Evolutionary conservation across 192 early-diverging fungal genomes (phyloP).

Genomic region (Linnemannia elongata): DNA sequence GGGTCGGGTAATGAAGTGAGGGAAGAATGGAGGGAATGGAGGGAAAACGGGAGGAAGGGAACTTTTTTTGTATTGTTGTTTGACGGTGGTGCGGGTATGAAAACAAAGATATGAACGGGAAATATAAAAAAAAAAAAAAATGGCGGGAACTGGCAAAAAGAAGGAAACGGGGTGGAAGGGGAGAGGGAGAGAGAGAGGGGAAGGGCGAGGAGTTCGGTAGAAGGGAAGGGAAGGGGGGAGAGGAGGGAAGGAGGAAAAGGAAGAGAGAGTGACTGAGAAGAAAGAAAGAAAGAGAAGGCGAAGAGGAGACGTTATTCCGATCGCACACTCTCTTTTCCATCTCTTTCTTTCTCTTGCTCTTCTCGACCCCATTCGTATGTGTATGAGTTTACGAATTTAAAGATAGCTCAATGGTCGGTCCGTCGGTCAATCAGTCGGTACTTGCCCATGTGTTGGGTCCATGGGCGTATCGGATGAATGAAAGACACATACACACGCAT

Average conservation of each 20-base stretch:
- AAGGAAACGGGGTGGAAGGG: constrained; percentile 1
- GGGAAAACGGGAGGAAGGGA: constrained; percentile 8
- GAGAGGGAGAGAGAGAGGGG: neutral
- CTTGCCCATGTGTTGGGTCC: too few relatives aligned
- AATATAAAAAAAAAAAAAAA: neutral
- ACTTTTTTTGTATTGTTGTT: neutral
- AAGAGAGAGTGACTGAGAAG: neutral
- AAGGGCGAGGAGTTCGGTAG: neutral
- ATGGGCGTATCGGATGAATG: too few relatives aligned
- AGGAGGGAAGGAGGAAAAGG: neutral
- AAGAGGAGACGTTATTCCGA: neutral
- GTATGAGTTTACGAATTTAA: too few relatives aligned
- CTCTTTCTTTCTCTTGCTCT: too few relatives aligned
- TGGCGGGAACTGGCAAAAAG: neutral
- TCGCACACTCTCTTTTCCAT: neutral
- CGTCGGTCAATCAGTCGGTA: too few relatives aligned
- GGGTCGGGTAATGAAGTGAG: neutral
- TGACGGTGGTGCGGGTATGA: neutral
- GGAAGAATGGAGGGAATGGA: constrained; percentile 5
- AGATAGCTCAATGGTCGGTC: too few relatives aligned
- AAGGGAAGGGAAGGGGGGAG: neutral
- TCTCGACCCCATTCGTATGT: too few relatives aligned
- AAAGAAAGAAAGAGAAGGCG: neutral
- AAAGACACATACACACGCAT: too few relatives aligned
- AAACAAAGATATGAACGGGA: constrained; percentile 6